These are phyloP conservation scores for Aspergillus novofumigatus DNA, from an alignment of 2,329 filamentous ascomycete species.

Conservation along the genomic window DNA sequence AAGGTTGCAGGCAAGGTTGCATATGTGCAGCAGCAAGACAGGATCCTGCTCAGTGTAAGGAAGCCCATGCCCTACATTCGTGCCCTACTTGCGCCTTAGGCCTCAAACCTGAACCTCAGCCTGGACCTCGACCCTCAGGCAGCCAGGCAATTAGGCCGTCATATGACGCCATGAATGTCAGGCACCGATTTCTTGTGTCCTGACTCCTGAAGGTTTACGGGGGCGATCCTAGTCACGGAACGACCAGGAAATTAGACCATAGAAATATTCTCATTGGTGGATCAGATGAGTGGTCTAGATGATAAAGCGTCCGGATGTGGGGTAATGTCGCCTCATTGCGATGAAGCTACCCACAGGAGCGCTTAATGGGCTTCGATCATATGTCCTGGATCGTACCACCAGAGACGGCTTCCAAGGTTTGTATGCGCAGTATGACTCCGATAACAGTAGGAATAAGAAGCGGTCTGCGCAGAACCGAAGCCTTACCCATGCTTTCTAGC, in stretches of 20 bases:
- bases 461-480: slow-evolving; percentile 16
- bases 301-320: not conserved
- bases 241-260: not conserved
- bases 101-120: not conserved
- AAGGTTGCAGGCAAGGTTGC: not conserved
- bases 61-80: not conserved
- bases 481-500: not conserved
- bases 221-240: not conserved
- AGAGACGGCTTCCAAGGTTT: not conserved
- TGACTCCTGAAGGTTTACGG: not conserved
- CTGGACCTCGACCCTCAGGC: not conserved
- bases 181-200: not conserved
- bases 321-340: not conserved
- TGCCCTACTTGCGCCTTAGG: not conserved
- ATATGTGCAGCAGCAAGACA: not conserved
- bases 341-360: not conserved
- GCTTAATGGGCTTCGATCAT: slow-evolving; percentile 2
- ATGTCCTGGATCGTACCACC: not conserved
- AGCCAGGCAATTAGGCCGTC: not conserved
- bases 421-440: slow-evolving; percentile 3
- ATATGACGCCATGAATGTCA: not conserved
- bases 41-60: no score
- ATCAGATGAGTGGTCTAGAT: not conserved
- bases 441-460: slow-evolving; percentile 11
- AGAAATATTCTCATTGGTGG: not conserved